Percentiles rank a stretch among this genome's conserved stretches.
These are phyloP conservation scores for Incumbomyces lentus DNA, from an alignment of 2,329 filamentous ascomycete species.

Conservation along the genomic window DNA sequence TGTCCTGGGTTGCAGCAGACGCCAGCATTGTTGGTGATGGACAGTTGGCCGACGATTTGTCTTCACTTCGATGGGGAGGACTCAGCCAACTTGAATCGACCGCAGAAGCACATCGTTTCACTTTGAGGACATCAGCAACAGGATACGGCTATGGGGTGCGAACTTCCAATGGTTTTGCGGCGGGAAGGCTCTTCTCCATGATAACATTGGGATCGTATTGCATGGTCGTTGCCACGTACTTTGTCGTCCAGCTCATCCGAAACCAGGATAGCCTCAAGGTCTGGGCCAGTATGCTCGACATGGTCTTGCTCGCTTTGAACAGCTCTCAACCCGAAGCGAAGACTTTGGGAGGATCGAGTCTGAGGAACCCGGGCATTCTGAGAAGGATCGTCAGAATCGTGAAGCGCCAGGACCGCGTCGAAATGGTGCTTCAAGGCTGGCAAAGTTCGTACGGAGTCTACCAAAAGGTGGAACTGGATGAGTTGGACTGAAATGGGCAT, in stretches of 20 bases:
- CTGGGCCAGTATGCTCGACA: background rate
- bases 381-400: background rate
- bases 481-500: no score
- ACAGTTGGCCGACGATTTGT: background rate
- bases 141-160: slow-evolving; percentile 2
- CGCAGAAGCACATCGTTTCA: background rate
- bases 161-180: background rate
- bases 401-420: background rate
- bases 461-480: no score
- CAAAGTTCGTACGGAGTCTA: no score
- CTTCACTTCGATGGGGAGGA: background rate
- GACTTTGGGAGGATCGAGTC: background rate
- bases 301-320: background rate
- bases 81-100: background rate
- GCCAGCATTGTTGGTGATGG: background rate
- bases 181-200: background rate
- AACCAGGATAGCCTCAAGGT: background rate
- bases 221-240: background rate
- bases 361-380: background rate
- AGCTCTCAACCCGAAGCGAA: background rate
- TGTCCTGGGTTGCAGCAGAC: background rate
- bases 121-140: background rate
- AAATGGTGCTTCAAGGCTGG: background rate
- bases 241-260: background rate
- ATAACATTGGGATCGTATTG: background rate